Evolutionary conservation across 768 basidiomycete species (phyloP).

Genomic region (Coprinopsis marcescibilis): DNA sequence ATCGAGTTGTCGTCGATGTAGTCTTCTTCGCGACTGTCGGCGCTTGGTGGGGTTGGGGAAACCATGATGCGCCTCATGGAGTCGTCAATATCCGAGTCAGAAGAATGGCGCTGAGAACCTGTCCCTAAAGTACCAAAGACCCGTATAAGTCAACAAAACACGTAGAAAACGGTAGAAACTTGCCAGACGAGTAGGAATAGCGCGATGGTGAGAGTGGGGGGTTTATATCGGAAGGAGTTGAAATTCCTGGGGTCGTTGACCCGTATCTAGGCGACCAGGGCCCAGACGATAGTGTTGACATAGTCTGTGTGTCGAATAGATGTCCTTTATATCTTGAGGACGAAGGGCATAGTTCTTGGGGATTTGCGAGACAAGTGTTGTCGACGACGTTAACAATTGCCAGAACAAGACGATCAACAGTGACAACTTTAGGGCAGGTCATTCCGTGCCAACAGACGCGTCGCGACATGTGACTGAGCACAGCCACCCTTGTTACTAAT

Average conservation of each 20-base stretch:
- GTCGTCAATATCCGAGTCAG: constrained; percentile 39
- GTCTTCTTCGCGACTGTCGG: constrained; percentile 30
- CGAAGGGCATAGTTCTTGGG: constrained; percentile 2
- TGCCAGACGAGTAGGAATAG: constrained; percentile 57
- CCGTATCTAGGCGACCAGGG: constrained; percentile 60
- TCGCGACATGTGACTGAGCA: constrained; percentile 18
- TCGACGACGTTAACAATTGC: not conserved
- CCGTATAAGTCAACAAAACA: constrained; percentile 1
- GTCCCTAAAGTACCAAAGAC: constrained; percentile 1
- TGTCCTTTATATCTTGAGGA: too few species aligned
- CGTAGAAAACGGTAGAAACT: constrained; percentile 12
- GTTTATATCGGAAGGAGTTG: constrained; percentile 44
- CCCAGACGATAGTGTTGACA: constrained; percentile 38
- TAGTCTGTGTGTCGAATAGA: constrained; percentile 14
- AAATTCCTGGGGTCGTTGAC: constrained; percentile 52
- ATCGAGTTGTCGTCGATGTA: constrained; percentile 55
- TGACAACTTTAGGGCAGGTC: constrained; percentile 21
- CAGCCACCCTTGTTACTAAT: constrained; percentile 8
- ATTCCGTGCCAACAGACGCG: constrained; percentile 17
- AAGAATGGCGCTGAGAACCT: constrained; percentile 43
- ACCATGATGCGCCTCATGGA: constrained; percentile 52
- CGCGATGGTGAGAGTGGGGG: constrained; percentile 53
- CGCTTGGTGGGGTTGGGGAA: constrained; percentile 42
- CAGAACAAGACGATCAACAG: constrained; percentile 16
- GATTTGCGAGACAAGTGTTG: constrained; percentile 3